Percentiles rank a stretch among this genome's conserved stretches.
These are phyloP conservation scores for Aleurites moluccanus DNA, from an alignment of 441 rosid species.

Conservation along the genomic window DNA sequence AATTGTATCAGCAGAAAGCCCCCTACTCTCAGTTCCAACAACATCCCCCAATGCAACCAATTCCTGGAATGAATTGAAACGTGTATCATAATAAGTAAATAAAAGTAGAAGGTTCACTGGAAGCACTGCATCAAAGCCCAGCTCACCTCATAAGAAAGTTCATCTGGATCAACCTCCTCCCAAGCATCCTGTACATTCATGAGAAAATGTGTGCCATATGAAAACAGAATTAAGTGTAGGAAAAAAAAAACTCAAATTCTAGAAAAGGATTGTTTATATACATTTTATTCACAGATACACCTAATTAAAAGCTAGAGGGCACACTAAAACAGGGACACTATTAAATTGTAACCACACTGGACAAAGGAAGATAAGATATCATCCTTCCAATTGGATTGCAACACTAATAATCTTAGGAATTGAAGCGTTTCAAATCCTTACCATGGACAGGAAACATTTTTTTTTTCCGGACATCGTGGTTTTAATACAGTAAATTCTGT, in stretches of 20 bases:
- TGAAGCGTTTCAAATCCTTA: neutral
- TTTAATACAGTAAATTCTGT: neutral
- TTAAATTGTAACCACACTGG: neutral
- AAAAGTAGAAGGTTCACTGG: constrained; percentile 6
- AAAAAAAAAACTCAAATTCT: neutral
- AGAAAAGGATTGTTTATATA: neutral
- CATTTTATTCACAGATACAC: neutral
- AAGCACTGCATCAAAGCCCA: constrained; percentile 14
- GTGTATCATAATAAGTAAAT: constrained; percentile 7
- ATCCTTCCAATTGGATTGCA: neutral
- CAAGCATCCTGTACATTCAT: constrained; percentile 64
- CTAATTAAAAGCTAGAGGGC: neutral
- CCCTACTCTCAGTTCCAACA: constrained; percentile 92
- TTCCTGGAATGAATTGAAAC: constrained; percentile 52
- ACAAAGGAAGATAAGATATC: neutral
- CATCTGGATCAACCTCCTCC: constrained; percentile 96
- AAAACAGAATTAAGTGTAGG: neutral
- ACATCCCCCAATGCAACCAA: constrained; percentile 84
- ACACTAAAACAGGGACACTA: neutral
- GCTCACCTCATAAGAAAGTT: constrained; percentile 84
- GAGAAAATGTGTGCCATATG: constrained; percentile 1
- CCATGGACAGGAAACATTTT: neutral
- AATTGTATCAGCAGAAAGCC: constrained; percentile 79
- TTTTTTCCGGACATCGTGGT: neutral
- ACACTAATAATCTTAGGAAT: neutral